A percentile compares a stretch with the other conserved stretches of the same genome.
These are phyloP conservation scores for Suillus brevipes DNA, from an alignment of 768 basidiomycete species.

Conservation along the genomic window DNA sequence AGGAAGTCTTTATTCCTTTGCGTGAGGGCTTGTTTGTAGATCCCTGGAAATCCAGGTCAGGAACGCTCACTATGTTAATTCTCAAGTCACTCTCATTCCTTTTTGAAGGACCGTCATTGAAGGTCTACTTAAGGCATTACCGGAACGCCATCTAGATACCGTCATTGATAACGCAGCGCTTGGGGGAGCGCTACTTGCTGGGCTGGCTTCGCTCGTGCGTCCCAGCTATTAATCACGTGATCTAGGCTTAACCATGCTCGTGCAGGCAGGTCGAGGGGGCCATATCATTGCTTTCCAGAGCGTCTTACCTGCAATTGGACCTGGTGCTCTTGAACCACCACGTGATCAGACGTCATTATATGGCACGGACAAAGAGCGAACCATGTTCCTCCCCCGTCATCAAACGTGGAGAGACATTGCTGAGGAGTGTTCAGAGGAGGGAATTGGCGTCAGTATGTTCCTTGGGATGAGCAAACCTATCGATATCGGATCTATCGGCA, in stretches of 20 bases:
- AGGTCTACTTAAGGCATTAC: constrained; percentile 62
- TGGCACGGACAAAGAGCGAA: constrained; percentile 84
- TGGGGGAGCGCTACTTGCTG: constrained; percentile 73
- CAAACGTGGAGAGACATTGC: constrained; percentile 79
- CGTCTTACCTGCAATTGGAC: constrained; percentile 67
- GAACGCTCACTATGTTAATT: constrained; percentile 9
- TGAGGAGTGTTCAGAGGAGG: constrained; percentile 86
- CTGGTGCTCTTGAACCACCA: constrained; percentile 62
- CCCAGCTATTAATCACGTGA: constrained; percentile 15
- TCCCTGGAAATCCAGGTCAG: constrained; percentile 68
- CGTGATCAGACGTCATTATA: constrained; percentile 65
- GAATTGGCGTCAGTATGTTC: constrained; percentile 89
- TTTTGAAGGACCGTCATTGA: constrained; percentile 60
- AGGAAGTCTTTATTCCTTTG: constrained; percentile 89
- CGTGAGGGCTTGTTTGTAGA: constrained; percentile 74
- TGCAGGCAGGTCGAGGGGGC: constrained; percentile 68
- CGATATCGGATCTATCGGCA: constrained; percentile 86
- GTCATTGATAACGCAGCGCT: constrained; percentile 60
- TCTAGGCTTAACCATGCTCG: constrained; percentile 12
- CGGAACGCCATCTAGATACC: constrained; percentile 56
- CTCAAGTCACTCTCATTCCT: background rate
- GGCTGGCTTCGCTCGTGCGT: constrained; percentile 71
- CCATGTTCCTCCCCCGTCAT: constrained; percentile 77
- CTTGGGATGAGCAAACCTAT: constrained; percentile 76
- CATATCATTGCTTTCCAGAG: constrained; percentile 74